Evolutionary conservation across 2,329 filamentous ascomycete genomes (phyloP).

Genomic region (Tolypocladium tundrense): DNA sequence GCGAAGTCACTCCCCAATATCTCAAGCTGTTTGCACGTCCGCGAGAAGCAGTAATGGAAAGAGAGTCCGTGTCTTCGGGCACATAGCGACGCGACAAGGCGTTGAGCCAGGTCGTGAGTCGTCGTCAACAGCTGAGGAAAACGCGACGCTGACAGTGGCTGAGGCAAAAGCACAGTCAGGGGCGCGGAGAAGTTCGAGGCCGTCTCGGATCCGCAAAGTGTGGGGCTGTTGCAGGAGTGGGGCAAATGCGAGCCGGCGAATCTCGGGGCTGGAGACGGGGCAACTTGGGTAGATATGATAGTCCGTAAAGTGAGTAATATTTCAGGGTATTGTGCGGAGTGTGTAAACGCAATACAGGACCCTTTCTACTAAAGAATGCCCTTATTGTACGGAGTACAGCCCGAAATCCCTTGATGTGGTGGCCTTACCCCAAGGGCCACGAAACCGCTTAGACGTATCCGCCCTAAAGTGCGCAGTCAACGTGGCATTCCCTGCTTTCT

Average conservation of each 20-base stretch:
- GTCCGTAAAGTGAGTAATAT: no score
- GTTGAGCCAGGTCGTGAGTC: background rate
- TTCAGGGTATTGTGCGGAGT: background rate
- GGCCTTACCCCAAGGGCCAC: background rate
- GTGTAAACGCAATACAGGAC: background rate
- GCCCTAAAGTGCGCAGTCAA: background rate
- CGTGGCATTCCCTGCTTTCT: background rate
- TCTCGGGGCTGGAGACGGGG: background rate
- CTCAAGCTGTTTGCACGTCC: no score
- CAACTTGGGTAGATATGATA: no score
- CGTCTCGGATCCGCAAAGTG: background rate
- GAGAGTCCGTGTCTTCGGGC: no score
- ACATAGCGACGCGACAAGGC: no score
- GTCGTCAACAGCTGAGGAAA: background rate
- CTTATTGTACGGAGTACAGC: background rate
- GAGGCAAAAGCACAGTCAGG: background rate
- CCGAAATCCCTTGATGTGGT: background rate
- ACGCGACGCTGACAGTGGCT: background rate
- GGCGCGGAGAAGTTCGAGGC: background rate
- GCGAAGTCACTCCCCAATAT: no score
- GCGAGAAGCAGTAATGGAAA: no score
- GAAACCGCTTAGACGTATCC: background rate
- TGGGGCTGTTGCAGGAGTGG: background rate
- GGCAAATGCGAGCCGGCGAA: background rate
- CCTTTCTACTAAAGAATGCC: background rate